Percentiles rank a stretch among this genome's conserved stretches.
Evolutionary conservation across 2,329 filamentous ascomycete genomes (phyloP).

Genomic region (Fusarium sp.): DNA sequence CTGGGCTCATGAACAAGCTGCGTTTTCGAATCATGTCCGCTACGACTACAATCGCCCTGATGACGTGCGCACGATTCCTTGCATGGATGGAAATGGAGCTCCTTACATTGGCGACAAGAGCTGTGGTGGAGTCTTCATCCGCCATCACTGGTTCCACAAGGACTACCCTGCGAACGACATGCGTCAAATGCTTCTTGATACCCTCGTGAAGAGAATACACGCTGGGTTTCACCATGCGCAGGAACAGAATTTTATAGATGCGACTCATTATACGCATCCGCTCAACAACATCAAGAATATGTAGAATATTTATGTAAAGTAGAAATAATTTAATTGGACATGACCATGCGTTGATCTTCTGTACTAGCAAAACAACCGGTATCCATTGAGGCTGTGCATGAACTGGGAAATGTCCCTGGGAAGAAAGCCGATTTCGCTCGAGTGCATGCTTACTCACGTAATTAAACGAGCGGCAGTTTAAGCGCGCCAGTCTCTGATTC

Average conservation of each 20-base stretch:
- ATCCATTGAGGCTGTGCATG: neutral
- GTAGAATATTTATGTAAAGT: neutral
- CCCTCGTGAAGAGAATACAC: constrained; percentile 8
- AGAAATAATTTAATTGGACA: neutral
- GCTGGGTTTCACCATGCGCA: constrained; percentile 15
- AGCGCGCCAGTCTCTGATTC: constrained; percentile 3
- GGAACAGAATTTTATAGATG: constrained; percentile 11
- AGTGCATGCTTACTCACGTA: neutral
- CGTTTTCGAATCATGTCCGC: constrained; percentile 42
- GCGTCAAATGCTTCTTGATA: constrained; percentile 3
- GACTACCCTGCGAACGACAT: constrained; percentile 18
- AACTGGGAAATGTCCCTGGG: neutral
- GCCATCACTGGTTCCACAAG: constrained; percentile 40
- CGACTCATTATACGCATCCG: constrained; percentile 13
- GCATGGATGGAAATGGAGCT: constrained; percentile 43
- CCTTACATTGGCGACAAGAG: constrained; percentile 38
- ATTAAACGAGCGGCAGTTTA: neutral
- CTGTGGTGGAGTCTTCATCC: constrained; percentile 42
- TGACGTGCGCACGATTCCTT: constrained; percentile 38
- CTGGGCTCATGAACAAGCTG: constrained; percentile 47
- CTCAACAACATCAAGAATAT: constrained; percentile 1
- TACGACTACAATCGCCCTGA: constrained; percentile 42
- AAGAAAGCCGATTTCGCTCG: neutral
- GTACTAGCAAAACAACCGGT: neutral
- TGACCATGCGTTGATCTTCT: neutral